Evolutionary conservation across 176 grass and related monocot genomes (phyloP).

Genomic region (Raddia guianensis): DNA sequence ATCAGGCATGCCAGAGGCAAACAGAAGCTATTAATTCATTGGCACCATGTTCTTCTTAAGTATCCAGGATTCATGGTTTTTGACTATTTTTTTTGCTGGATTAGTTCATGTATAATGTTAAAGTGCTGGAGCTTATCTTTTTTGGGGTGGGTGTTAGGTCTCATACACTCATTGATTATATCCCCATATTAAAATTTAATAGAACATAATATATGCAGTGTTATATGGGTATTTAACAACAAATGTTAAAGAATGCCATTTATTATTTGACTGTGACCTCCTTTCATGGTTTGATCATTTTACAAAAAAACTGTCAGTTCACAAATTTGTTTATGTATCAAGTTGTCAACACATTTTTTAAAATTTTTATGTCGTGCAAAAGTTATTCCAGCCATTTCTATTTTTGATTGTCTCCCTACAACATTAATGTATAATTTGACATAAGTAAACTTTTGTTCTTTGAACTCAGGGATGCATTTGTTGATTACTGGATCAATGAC

Average conservation of each 20-base stretch:
- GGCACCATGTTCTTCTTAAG: background rate
- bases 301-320: background rate
- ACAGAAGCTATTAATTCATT: background rate
- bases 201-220: background rate
- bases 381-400: background rate
- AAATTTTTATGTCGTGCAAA: background rate
- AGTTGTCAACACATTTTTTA: background rate
- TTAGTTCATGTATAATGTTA: background rate
- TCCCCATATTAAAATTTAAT: background rate
- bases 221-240: conserved; percentile 34
- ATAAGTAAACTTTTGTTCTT: conserved; percentile 14
- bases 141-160: background rate
- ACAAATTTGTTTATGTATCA: background rate
- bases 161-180: conserved; percentile 9
- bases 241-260: background rate
- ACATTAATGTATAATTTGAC: conserved; percentile 21
- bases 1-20: conserved; percentile 3
- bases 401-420: background rate
- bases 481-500: conserved; percentile 92
- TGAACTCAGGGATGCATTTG: conserved; percentile 83
- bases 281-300: background rate
- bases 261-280: background rate
- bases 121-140: conserved; percentile 33
- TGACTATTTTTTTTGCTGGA: background rate
- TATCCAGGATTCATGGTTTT: background rate